Evolutionary conservation across 345 rosid genomes (phyloP).

Genomic region (Hibiscus trionum): DNA sequence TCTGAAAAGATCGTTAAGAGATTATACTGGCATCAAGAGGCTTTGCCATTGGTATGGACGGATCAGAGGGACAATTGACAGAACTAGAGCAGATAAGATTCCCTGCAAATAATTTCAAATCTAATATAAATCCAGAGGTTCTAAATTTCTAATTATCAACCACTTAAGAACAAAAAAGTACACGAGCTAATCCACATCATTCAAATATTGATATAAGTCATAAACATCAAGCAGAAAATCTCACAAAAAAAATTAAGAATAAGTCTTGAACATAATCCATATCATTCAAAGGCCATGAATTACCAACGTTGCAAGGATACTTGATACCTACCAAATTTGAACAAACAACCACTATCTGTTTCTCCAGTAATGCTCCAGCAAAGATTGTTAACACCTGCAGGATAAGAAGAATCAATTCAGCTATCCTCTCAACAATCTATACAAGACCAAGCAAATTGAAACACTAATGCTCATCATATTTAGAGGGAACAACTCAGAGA

Average conservation of each 20-base stretch:
- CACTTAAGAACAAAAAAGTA: neutral
- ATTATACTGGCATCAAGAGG: constrained; percentile 80
- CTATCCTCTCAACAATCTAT: neutral
- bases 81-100: constrained; percentile 68
- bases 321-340: constrained; percentile 73
- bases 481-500: neutral
- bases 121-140: constrained; percentile 1
- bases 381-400: constrained; percentile 69
- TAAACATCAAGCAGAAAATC: neutral
- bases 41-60: constrained; percentile 97
- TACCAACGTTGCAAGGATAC: neutral
- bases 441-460: neutral
- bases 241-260: neutral
- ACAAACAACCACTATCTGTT: constrained; percentile 80
- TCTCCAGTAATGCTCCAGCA: constrained; percentile 83
- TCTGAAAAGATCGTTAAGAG: neutral
- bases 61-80: constrained; percentile 68
- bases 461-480: neutral
- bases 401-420: constrained; percentile 12
- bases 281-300: neutral
- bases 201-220: neutral
- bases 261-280: neutral
- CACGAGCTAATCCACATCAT: neutral
- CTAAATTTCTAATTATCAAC: neutral
- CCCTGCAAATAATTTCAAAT: constrained; percentile 42